Conservation (phyloP, 768 basidiomycete species). For the Xerocomus brunneocitrinus region DNA sequence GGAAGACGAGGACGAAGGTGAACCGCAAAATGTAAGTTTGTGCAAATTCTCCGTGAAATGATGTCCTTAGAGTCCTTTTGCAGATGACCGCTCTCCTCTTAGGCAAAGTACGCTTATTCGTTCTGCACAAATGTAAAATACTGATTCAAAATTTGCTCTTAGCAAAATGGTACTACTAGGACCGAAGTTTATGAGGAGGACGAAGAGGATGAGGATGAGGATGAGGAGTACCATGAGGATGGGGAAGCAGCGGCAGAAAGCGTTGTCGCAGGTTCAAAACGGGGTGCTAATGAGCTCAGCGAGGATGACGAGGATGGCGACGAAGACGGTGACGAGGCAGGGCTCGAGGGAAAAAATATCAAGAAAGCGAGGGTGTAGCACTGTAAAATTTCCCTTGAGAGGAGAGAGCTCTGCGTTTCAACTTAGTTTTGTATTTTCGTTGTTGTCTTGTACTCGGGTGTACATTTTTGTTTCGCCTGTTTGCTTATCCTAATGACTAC, state of each 20-base stretch:
- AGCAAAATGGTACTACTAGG: slow-evolving; percentile 14
- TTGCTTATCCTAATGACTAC: neutral
- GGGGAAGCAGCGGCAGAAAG: slow-evolving; percentile 9
- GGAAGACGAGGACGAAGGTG: slow-evolving; percentile 19
- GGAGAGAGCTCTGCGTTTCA: neutral
- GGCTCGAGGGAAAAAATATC: slow-evolving; percentile 1
- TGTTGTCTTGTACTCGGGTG: neutral
- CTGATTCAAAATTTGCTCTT: neutral
- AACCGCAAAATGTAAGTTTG: slow-evolving; percentile 10
- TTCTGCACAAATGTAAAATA: neutral
- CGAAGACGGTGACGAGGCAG: slow-evolving; percentile 5
- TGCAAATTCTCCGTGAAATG: neutral
- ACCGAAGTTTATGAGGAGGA: slow-evolving; percentile 13
- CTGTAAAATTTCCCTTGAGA: neutral
- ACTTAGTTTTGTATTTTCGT: neutral
- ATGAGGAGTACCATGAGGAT: slow-evolving; percentile 15
- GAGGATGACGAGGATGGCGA: slow-evolving; percentile 10
- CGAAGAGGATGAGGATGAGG: slow-evolving; percentile 19
- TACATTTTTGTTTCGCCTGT: neutral
- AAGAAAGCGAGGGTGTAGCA: slow-evolving; percentile 28
- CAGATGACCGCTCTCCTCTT: slow-evolving; percentile 26
- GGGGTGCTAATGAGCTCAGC: slow-evolving; percentile 20
- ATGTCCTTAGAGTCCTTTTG: slow-evolving; percentile 3
- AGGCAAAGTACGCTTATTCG: slow-evolving; percentile 10
- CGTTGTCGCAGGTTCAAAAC: slow-evolving; percentile 21